Evolutionary conservation across 768 basidiomycete species (phyloP), one percentile per base, ranked within the genome.

Genomic region (Boletus vermiculosoides): DNA sequence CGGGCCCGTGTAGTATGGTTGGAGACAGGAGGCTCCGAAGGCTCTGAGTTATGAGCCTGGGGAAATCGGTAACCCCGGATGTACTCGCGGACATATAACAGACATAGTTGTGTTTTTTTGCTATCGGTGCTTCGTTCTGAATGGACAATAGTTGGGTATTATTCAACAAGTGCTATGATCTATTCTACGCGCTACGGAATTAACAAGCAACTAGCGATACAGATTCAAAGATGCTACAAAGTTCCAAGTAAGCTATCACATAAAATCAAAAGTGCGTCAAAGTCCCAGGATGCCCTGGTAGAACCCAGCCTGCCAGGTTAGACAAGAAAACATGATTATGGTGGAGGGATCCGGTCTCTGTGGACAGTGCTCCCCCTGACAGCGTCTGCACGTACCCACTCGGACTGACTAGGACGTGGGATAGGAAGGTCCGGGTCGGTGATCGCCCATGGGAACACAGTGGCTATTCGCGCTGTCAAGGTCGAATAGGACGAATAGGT

Each of bases 361-460:
- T 70, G 63, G 28, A 67, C 57, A 25, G 52, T 67, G 56, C 64
- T 55, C 36, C 67, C 70, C 45, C 61, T 71, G 28, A 63, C 53
- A 23, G 61, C 71, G 55, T 80, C 77, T 1, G 82, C 83, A 18
- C 74, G 73, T 33, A 84, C 70, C 83, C 84, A 84, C 61, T 83
- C 71, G 5, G 80, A 82, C 39, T 74, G 66, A 40, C 71, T 71
- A 30, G 83, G 79, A 56, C 78, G 75, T 10, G 83, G 81, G 49
- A 87, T 81, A 7, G 85, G 84, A 58, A 77, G 63, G 67, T 88
- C 80, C 44, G 80, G 73, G 62, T 87, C 71, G 6, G 68, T 64
- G 36, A 78, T 71, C 46, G 63, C 67, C 47, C 68, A 71, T 22
- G 80, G 78, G 68, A 83, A 82, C 20, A 71, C 58, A 1, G 59